Percentiles rank a stretch among this genome's conserved stretches.
Conservation (phyloP, 805 yeast species). For the Schwanniomyces vanrijiae region DNA sequence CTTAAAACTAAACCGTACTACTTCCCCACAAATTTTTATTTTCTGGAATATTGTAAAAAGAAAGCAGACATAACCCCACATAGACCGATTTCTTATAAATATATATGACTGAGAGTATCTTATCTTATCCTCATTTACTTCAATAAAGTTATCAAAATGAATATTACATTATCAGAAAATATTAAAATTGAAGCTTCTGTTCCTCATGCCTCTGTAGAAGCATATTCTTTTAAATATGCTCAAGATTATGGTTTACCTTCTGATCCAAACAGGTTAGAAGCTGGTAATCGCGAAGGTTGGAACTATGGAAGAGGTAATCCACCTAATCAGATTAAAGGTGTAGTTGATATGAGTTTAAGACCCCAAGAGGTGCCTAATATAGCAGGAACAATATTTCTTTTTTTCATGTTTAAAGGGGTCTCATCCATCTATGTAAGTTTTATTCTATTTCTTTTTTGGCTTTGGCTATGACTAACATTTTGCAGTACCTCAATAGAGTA, state of each 20-base stretch:
- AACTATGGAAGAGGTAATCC: conserved; percentile 2
- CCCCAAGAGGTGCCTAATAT: background rate
- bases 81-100: no score
- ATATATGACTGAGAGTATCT: no score
- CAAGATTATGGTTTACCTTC: conserved; percentile 1
- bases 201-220: no score
- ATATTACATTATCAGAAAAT: no score
- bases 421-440: background rate
- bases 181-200: no score
- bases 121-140: no score
- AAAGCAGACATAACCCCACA: no score
- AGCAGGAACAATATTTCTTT: background rate
- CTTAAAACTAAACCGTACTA: no score
- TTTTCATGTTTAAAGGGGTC: background rate
- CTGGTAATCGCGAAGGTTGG: conserved; percentile 1
- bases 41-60: no score
- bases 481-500: background rate
- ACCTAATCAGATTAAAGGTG: background rate
- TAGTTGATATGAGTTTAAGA: background rate
- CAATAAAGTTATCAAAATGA: no score
- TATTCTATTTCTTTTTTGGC: background rate
- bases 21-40: background rate
- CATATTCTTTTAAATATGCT: background rate
- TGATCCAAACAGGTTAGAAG: conserved; percentile 1
- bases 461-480: background rate